These are phyloP conservation scores for Diplogelasinospora grovesii DNA, from an alignment of 495 filamentous ascomycete genomes.

Conservation along the genomic window DNA sequence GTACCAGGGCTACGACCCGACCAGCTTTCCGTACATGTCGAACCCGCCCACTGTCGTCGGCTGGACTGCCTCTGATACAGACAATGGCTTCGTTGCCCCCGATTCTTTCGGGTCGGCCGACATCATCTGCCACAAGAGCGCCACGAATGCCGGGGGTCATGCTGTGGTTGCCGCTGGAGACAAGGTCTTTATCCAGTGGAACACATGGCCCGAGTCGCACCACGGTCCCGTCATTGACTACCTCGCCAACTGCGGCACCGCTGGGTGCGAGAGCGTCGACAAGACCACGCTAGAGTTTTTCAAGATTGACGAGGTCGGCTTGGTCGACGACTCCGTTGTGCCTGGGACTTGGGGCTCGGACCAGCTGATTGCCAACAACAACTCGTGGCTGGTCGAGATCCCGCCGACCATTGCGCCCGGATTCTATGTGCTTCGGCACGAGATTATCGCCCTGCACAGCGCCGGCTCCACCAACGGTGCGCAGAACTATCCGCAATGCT, in stretches of 20 bases:
- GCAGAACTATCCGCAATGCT: constrained; percentile 74
- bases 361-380: constrained; percentile 60
- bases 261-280: constrained; percentile 60
- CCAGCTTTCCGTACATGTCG: constrained; percentile 28
- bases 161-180: constrained; percentile 39
- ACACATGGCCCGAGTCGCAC: constrained; percentile 40
- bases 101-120: constrained; percentile 31
- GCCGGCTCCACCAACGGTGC: constrained; percentile 57
- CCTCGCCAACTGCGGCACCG: constrained; percentile 59
- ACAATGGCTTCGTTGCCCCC: constrained; percentile 54
- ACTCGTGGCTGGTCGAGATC: constrained; percentile 63
- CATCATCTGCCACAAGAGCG: constrained; percentile 46
- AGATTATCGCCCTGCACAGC: constrained; percentile 72
- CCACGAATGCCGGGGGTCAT: constrained; percentile 33
- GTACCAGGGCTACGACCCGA: constrained; percentile 34
- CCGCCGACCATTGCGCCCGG: constrained; percentile 57
- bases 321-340: constrained; percentile 40
- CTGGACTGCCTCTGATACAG: constrained; percentile 49
- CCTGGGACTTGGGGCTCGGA: constrained; percentile 45
- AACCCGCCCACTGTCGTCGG: constrained; percentile 46
- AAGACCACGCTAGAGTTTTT: constrained; percentile 64
- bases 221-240: constrained; percentile 66
- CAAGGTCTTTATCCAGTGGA: constrained; percentile 42
- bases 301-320: constrained; percentile 64
- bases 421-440: constrained; percentile 73